Evolutionary conservation across 805 yeast species (phyloP).

Genomic region (Limtongia smithiae): DNA sequence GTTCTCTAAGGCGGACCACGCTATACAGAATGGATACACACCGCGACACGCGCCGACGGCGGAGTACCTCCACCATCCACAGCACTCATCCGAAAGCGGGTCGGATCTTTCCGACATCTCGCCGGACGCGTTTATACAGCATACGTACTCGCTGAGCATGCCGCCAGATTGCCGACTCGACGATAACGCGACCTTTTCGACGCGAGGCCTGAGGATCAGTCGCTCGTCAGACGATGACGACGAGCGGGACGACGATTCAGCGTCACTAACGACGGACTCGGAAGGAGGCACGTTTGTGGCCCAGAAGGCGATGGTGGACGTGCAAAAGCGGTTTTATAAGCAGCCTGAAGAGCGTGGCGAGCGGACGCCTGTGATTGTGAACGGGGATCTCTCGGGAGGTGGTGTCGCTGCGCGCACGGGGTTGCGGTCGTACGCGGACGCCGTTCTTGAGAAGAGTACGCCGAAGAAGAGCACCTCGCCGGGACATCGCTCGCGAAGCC

Average conservation of each 20-base stretch:
- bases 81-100: constrained; percentile 17
- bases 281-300: constrained; percentile 12
- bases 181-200: not conserved
- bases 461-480: not conserved
- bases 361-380: constrained; percentile 10
- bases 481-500: not conserved
- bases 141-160: constrained; percentile 11
- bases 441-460: constrained; percentile 4
- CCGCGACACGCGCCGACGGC: too few relatives aligned
- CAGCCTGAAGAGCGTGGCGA: not conserved
- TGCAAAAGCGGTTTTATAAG: constrained; percentile 1
- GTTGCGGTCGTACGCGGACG: constrained; percentile 22
- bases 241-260: constrained; percentile 3
- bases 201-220: not conserved
- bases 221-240: not conserved
- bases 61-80: not conserved
- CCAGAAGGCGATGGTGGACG: constrained; percentile 10
- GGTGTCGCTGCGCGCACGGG: constrained; percentile 1
- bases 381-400: constrained; percentile 10
- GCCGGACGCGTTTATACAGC: constrained; percentile 19
- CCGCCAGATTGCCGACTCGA: constrained; percentile 21
- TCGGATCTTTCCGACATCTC: constrained; percentile 25
- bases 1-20: too few relatives aligned
- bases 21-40: too few relatives aligned
- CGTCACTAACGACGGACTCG: not conserved